These are phyloP conservation scores for Thelonectria rubi DNA, from an alignment of 2,329 filamentous ascomycete species.

Conservation along the genomic window DNA sequence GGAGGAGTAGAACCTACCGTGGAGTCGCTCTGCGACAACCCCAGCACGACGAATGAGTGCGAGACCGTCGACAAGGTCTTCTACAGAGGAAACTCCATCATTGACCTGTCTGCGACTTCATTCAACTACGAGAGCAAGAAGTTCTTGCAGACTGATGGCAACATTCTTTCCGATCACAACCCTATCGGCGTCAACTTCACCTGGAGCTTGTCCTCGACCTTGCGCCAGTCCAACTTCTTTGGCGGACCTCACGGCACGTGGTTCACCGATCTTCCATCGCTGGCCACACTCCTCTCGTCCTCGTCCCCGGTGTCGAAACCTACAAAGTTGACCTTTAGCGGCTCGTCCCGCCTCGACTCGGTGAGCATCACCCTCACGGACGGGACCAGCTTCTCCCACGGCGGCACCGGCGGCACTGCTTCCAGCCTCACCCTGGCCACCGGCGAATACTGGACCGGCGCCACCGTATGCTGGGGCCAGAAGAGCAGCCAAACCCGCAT, in stretches of 20 bases:
- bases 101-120: constrained; percentile 56
- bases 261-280: constrained; percentile 15
- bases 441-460: constrained; percentile 17
- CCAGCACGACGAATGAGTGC: constrained; percentile 64
- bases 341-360: constrained; percentile 9
- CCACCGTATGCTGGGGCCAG: constrained; percentile 16
- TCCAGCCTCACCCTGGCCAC: background rate
- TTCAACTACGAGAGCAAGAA: constrained; percentile 64
- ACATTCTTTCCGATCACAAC: constrained; percentile 71
- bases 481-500: constrained; percentile 8
- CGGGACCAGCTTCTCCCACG: constrained; percentile 9
- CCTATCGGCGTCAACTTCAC: constrained; percentile 66
- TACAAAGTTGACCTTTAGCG: constrained; percentile 4
- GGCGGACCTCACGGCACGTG: constrained; percentile 16
- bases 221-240: constrained; percentile 12
- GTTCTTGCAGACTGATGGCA: constrained; percentile 67
- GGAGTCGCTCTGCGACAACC: constrained; percentile 22
- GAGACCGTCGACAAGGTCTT: constrained; percentile 75
- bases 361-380: constrained; percentile 6
- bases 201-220: constrained; percentile 32
- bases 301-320: constrained; percentile 7
- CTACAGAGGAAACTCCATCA: constrained; percentile 59
- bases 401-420: constrained; percentile 8
- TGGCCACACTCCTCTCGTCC: background rate
- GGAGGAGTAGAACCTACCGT: constrained; percentile 54